A percentile compares a stretch with the other conserved stretches of the same genome.
Conservation (phyloP, 2,329 filamentous ascomycete genomes). For the Botrytis sinoallii region DNA sequence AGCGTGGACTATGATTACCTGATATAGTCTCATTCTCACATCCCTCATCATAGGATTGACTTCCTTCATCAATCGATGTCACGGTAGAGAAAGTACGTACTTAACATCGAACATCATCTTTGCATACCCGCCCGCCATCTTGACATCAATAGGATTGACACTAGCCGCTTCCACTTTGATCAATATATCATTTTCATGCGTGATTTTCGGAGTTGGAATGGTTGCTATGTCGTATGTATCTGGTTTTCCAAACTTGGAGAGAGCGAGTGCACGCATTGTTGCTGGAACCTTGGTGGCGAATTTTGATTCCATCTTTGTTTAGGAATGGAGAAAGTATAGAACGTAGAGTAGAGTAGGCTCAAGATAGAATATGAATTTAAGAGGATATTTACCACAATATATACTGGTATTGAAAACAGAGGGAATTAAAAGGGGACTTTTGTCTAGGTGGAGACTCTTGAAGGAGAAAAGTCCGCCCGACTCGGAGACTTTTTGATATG, state of each 20-base stretch:
- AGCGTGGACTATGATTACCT: background rate
- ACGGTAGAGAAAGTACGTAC: background rate
- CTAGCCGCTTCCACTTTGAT: slow-evolving; percentile 45
- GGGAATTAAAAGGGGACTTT: background rate
- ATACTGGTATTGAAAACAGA: background rate
- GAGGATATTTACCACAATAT: background rate
- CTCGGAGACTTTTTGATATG: background rate
- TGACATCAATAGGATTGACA: slow-evolving; percentile 46
- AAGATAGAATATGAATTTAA: background rate
- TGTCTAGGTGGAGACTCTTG: background rate
- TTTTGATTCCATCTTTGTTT: background rate
- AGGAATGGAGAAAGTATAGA: background rate
- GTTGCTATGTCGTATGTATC: slow-evolving; percentile 40
- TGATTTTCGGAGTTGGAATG: slow-evolving; percentile 46
- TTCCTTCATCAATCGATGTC: background rate
- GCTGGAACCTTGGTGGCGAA: slow-evolving; percentile 28
- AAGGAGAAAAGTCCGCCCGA: background rate
- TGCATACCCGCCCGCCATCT: slow-evolving; percentile 38
- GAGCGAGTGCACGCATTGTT: slow-evolving; percentile 33
- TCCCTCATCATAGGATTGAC: background rate
- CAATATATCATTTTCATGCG: slow-evolving; percentile 44
- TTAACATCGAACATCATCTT: slow-evolving; percentile 4
- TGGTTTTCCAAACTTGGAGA: slow-evolving; percentile 30
- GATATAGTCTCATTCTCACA: background rate
- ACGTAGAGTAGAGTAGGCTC: background rate